Conservation (phyloP, 2,329 filamentous ascomycete species). For the Diplodia sapinea region DNA sequence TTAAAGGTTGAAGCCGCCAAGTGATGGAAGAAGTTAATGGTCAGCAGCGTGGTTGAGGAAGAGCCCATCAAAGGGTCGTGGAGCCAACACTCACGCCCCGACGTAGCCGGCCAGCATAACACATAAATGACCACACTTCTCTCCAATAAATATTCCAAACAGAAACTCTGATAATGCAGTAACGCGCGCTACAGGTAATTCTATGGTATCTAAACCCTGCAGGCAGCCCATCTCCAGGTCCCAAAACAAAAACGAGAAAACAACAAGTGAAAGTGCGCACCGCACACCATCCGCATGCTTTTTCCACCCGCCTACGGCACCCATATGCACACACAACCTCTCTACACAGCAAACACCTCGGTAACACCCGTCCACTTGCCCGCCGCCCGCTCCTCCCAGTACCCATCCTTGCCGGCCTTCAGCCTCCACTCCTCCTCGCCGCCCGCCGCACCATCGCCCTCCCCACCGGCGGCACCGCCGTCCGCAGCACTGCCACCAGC, state of each 20-base stretch:
- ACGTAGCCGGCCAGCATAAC: no score
- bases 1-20: no score
- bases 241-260: background rate
- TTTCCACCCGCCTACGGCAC: background rate
- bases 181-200: background rate
- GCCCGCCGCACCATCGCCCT: constrained; percentile 40
- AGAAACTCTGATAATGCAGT: no score
- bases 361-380: constrained; percentile 68
- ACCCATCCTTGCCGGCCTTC: constrained; percentile 81
- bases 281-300: no score
- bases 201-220: background rate
- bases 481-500: constrained; percentile 40
- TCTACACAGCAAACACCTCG: constrained; percentile 57
- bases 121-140: no score
- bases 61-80: no score
- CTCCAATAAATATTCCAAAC: no score
- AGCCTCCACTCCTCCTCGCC: constrained; percentile 63
- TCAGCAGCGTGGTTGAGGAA: no score
- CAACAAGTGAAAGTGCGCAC: background rate
- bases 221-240: background rate
- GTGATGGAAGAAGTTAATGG: no score
- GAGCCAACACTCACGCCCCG: no score
- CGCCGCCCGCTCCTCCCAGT: constrained; percentile 84
- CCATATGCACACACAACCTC: background rate
- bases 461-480: constrained; percentile 39